Conservation (phyloP, 1,139 yeast species). For the Hyphopichia fennica region DNA sequence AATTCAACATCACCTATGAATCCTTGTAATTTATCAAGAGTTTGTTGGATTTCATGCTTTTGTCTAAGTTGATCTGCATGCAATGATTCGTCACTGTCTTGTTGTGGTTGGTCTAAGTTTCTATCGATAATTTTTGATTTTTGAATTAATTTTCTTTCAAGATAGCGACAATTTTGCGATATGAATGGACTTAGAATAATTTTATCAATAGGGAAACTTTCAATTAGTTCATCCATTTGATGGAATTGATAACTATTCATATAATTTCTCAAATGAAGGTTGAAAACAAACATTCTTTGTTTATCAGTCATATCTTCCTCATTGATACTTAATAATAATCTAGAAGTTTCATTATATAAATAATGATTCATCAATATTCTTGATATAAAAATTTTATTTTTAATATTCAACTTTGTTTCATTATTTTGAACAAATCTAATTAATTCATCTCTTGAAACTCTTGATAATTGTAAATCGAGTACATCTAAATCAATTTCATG, state of each 20-base stretch:
- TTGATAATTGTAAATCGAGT: slow-evolving; percentile 19
- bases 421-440: slow-evolving; percentile 12
- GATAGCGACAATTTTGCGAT: slow-evolving; percentile 28
- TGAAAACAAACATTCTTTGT: slow-evolving; percentile 24
- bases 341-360: slow-evolving; percentile 23
- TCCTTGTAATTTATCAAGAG: slow-evolving; percentile 21
- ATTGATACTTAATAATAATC: slow-evolving; percentile 22
- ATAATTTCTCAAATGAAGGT: slow-evolving; percentile 22
- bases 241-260: slow-evolving; percentile 19
- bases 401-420: slow-evolving; percentile 18
- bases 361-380: slow-evolving; percentile 32
- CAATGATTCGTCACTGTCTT: not conserved
- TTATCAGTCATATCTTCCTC: slow-evolving; percentile 24
- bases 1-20: slow-evolving; percentile 36
- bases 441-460: slow-evolving; percentile 17
- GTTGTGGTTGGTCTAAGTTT: slow-evolving; percentile 1
- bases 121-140: slow-evolving; percentile 9
- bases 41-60: not conserved
- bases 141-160: slow-evolving; percentile 24
- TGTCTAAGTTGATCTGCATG: not conserved
- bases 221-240: slow-evolving; percentile 19
- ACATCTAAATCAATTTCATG: slow-evolving; percentile 19
- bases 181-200: slow-evolving; percentile 37
- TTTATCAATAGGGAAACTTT: slow-evolving; percentile 31
- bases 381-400: slow-evolving; percentile 31